Base-by-base conservation (phyloP, 2,329 filamentous ascomycete genomes). In the Didymella pomorum region DNA sequence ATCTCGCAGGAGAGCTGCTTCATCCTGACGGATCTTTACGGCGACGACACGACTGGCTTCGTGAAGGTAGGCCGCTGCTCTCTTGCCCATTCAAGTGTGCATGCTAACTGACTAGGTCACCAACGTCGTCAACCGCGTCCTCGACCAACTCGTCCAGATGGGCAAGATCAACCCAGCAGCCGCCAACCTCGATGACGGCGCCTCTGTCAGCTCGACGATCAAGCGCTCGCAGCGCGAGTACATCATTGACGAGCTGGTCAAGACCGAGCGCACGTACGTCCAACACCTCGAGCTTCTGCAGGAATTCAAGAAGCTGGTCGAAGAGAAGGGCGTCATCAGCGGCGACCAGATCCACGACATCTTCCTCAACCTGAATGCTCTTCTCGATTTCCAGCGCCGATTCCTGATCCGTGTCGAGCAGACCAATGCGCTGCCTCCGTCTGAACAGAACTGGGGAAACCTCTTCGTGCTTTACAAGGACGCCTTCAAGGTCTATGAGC, bases 401-500 rank as follows among this genome's bases (percentile, higher is more conserved):
- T 98, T 99, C 71, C 82, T 99, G 46, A 98, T 99, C 70, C 89
- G 93, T 54, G 91, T 99, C 62, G 95, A 99, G 79, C 96, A 96
- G 26, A 96, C 93, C 35, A 97, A 98, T 71, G 93, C 91, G 3
- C 86, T 92, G 79, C 85, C 91, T 0, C 84, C 89, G 61, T 80
- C 84, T 4, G 83, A 86, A 61, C 95, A 99, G 76, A 90, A 94
- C 75, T 99, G 95, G 95, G 95, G 95, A n/a, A 84, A 87, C n/a
- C 86, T 96, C 0, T 98, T 98, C 73, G 85, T 90, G 14, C 83
- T 88, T 14, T 93, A 94, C 73, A 92, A 95, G 74, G 91, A 95
- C 58, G 87, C 88, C 0, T 97, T 99, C 76, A 87, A 89, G 62
- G 93, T 97, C 60, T 99, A 99, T 75, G 92, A 97, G 71, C 93